phyloP scores from a whole-genome alignment of 495 filamentous ascomycete genomes.

The Patellaria atrata region DNA sequence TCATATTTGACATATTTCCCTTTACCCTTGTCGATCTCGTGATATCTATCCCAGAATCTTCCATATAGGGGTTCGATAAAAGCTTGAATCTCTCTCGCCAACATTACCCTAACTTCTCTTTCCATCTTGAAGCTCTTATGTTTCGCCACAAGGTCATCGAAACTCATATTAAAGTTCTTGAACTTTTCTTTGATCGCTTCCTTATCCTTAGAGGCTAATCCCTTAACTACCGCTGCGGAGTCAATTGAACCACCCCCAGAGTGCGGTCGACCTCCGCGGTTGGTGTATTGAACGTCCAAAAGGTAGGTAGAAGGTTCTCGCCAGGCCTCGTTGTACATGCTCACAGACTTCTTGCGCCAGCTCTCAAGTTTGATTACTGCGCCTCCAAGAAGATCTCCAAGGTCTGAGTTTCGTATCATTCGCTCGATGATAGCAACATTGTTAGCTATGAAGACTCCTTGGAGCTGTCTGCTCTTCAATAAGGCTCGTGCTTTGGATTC shows the following conservation, averaged over 20 bases:
- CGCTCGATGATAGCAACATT: constrained; percentile 73
- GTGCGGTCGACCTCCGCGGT: constrained; percentile 47
- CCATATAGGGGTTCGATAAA: constrained; percentile 90
- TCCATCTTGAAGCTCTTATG: constrained; percentile 76
- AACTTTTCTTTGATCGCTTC: constrained; percentile 96
- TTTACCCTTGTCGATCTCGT: constrained; percentile 91
- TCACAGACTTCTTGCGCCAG: constrained; percentile 75
- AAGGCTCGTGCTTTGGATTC: constrained; percentile 59
- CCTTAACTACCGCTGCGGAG: constrained; percentile 68
- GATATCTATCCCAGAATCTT: constrained; percentile 93
- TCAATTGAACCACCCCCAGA: constrained; percentile 53
- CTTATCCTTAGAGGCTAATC: constrained; percentile 72
- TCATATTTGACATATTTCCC: constrained; percentile 98
- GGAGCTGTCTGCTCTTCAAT: constrained; percentile 60
- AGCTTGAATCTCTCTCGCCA: constrained; percentile 69
- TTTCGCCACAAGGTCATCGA: constrained; percentile 70
- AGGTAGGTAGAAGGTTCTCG: constrained; percentile 72
- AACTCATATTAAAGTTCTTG: constrained; percentile 73
- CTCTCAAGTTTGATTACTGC: constrained; percentile 46
- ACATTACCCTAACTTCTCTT: constrained; percentile 62
- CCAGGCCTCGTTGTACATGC: constrained; percentile 77
- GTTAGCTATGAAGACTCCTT: constrained; percentile 88
- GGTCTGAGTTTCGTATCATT: constrained; percentile 68
- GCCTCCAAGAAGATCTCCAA: constrained; percentile 54
- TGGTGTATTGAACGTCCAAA: constrained; percentile 87